Evolutionary conservation across 1,139 yeast genomes (phyloP).

Genomic region (Kodamaea sp.): DNA sequence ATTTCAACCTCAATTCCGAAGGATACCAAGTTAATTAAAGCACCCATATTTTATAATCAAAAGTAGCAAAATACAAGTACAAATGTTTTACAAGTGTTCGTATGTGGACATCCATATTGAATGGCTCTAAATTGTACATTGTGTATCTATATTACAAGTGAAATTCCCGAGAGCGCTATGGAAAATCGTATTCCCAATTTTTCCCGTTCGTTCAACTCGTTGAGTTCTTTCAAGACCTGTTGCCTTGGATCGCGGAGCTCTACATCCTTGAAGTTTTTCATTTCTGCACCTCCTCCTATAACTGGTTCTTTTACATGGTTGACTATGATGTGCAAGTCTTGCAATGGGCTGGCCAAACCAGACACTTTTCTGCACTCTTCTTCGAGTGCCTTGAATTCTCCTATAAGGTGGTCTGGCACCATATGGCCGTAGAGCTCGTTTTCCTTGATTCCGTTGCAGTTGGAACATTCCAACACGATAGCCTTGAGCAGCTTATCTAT

Average conservation of each 20-base stretch:
- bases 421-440: constrained; percentile 71
- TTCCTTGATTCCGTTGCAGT: constrained; percentile 46
- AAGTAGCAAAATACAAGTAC: constrained; percentile 34
- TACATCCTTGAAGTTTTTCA: constrained; percentile 2
- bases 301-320: constrained; percentile 71
- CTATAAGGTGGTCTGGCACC: constrained; percentile 62
- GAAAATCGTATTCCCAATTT: constrained; percentile 47
- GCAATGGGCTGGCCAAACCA: constrained; percentile 31
- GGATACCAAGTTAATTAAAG: constrained; percentile 64
- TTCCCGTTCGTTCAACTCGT: constrained; percentile 35
- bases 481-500: constrained; percentile 43
- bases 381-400: constrained; percentile 52
- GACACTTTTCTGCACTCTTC: constrained; percentile 16
- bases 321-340: constrained; percentile 56
- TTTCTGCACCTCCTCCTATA: constrained; percentile 12
- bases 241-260: constrained; percentile 53
- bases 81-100: constrained; percentile 1
- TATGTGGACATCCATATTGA: not conserved
- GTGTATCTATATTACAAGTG: constrained; percentile 15
- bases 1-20: constrained; percentile 62
- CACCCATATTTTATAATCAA: no score
- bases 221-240: constrained; percentile 48
- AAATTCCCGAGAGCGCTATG: constrained; percentile 56
- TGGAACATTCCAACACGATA: constrained; percentile 78
- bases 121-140: not conserved